A percentile compares a stretch with the other conserved stretches of the same genome.
Conservation (phyloP, 2,329 filamentous ascomycete genomes). For the Xylariaceae sp. region DNA sequence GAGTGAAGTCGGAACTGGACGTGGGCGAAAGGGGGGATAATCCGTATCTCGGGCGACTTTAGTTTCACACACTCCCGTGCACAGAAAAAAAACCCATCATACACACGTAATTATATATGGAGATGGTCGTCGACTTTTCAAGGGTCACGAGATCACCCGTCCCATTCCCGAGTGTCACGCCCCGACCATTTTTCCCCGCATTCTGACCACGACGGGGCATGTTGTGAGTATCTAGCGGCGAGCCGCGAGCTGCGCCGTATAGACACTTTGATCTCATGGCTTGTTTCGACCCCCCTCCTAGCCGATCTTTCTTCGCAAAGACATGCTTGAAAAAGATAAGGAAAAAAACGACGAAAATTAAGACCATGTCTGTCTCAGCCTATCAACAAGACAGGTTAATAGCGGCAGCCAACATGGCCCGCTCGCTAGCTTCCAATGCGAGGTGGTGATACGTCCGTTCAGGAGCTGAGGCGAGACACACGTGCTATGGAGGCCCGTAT, state of each 20-base stretch:
- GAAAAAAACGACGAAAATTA: not conserved
- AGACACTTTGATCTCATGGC: not conserved
- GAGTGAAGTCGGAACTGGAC: not conserved
- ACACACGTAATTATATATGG: not conserved
- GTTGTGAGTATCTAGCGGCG: not conserved
- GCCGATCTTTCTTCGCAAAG: not conserved
- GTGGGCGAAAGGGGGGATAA: too few species aligned
- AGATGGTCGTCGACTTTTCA: not conserved
- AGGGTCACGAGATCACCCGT: not conserved
- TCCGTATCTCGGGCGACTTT: too few species aligned
- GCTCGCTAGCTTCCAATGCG: not conserved
- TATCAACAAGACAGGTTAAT: not conserved
- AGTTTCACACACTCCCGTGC: too few species aligned
- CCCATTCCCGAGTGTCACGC: not conserved
- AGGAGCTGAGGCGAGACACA: not conserved
- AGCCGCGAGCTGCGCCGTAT: not conserved
- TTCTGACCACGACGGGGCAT: not conserved
- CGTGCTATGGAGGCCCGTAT: not conserved
- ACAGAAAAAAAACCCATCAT: not conserved
- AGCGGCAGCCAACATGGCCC: not conserved
- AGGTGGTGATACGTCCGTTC: not conserved
- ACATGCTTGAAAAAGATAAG: not conserved
- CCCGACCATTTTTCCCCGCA: not conserved
- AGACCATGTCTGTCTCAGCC: not conserved
- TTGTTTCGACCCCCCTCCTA: not conserved